Evolutionary conservation across 805 yeast genomes (phyloP).

Genomic region (Candida sphagnicola): DNA sequence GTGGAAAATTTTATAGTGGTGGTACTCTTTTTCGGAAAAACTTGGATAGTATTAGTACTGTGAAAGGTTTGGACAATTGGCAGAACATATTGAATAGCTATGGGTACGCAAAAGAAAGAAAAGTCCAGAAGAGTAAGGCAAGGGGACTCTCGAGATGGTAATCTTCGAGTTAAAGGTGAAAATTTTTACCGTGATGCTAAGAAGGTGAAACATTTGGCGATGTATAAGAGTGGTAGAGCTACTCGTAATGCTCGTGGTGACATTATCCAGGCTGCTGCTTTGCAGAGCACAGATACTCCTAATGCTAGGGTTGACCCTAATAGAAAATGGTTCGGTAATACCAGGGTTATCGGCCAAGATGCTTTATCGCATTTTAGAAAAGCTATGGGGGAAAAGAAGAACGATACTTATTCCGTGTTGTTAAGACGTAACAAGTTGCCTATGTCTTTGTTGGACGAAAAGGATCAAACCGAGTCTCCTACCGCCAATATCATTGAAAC

Average conservation of each 20-base stretch:
- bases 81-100: slow-evolving; percentile 19
- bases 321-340: slow-evolving; percentile 96
- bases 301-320: slow-evolving; percentile 93
- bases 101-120: slow-evolving; percentile 96
- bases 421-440: slow-evolving; percentile 89
- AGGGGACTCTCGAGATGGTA: slow-evolving; percentile 80
- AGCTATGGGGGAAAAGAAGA: slow-evolving; percentile 82
- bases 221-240: slow-evolving; percentile 92
- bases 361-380: slow-evolving; percentile 91
- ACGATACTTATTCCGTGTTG: slow-evolving; percentile 81
- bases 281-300: slow-evolving; percentile 85
- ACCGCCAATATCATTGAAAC: slow-evolving; percentile 80
- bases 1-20: background rate
- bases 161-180: slow-evolving; percentile 92
- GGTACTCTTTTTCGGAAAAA: too few relatives aligned
- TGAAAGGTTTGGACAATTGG: background rate
- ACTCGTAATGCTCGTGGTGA: slow-evolving; percentile 85
- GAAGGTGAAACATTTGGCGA: slow-evolving; percentile 80
- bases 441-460: slow-evolving; percentile 90
- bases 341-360: slow-evolving; percentile 96
- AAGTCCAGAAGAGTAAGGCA: slow-evolving; percentile 81
- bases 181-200: slow-evolving; percentile 94
- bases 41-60: too few relatives aligned
- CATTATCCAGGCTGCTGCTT: slow-evolving; percentile 76
- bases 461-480: slow-evolving; percentile 72